Conservation (phyloP, 768 basidiomycete species). For the Leccinum incarnatum region DNA sequence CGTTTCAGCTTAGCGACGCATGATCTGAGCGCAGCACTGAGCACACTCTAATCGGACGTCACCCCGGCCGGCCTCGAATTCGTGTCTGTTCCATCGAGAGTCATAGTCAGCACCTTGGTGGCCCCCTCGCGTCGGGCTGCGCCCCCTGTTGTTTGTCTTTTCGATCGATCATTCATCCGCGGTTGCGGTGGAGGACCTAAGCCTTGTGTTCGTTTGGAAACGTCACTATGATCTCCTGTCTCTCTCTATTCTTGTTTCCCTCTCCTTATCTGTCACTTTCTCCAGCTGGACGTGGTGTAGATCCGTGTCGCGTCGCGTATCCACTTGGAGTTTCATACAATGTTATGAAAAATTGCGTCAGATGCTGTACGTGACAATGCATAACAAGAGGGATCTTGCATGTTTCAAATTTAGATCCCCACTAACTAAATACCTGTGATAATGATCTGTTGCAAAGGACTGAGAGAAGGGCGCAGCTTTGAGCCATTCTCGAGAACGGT, state of each 20-base stretch:
- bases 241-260: background rate
- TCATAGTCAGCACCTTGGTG: background rate
- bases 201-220: background rate
- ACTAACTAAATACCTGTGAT: background rate
- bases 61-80: background rate
- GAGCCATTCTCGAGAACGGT: background rate
- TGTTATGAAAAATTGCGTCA: background rate
- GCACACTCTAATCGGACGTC: background rate
- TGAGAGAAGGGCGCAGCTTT: background rate
- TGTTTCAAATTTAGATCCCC: background rate
- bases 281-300: background rate
- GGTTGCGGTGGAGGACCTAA: background rate
- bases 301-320: background rate
- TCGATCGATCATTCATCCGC: background rate
- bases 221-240: background rate
- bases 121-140: background rate
- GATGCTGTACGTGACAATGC: background rate
- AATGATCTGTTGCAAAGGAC: background rate
- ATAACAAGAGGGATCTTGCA: background rate
- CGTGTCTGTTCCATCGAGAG: background rate
- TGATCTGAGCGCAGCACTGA: background rate
- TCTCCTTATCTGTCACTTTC: background rate
- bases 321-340: background rate
- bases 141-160: background rate
- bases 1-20: conserved; percentile 2